A percentile compares a stretch with the other conserved stretches of the same genome.
These are phyloP conservation scores for Talaromyces sp. DNA, from an alignment of 2,329 filamentous ascomycete species.

Conservation along the genomic window DNA sequence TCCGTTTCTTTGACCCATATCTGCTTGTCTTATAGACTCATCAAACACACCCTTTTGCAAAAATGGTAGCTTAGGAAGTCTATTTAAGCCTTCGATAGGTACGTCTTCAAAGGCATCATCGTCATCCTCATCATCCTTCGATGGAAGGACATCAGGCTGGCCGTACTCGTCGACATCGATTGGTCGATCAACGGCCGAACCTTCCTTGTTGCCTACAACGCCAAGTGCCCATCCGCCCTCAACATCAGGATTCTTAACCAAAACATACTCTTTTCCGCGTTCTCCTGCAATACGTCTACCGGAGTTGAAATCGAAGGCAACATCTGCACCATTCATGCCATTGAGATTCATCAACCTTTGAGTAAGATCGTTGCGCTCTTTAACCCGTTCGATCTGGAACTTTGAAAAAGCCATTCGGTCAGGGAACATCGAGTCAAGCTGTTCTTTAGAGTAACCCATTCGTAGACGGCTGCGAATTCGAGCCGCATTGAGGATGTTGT, in stretches of 20 bases:
- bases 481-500: slow-evolving; percentile 96
- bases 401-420: slow-evolving; percentile 95
- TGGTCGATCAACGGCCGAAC: slow-evolving; percentile 76
- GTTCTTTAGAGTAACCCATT: slow-evolving; percentile 96
- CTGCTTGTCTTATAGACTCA: slow-evolving; percentile 31
- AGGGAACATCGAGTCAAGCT: slow-evolving; percentile 93
- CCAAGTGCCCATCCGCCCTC: slow-evolving; percentile 96
- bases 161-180: slow-evolving; percentile 79
- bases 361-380: slow-evolving; percentile 88
- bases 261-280: slow-evolving; percentile 85
- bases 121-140: slow-evolving; percentile 65
- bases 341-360: slow-evolving; percentile 92
- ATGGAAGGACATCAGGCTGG: slow-evolving; percentile 48
- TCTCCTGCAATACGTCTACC: slow-evolving; percentile 62
- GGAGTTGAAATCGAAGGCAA: slow-evolving; percentile 59
- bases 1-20: slow-evolving; percentile 45
- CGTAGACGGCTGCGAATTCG: slow-evolving; percentile 79
- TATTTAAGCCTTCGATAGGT: slow-evolving; percentile 83
- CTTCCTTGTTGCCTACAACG: slow-evolving; percentile 81
- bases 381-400: slow-evolving; percentile 93
- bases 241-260: slow-evolving; percentile 91
- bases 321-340: slow-evolving; percentile 76
- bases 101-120: slow-evolving; percentile 82
- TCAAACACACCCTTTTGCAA: slow-evolving; percentile 37
- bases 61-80: slow-evolving; percentile 63